phyloP scores from a whole-genome alignment of 352 stramenopile species.

The Pythium apleroticum region DNA sequence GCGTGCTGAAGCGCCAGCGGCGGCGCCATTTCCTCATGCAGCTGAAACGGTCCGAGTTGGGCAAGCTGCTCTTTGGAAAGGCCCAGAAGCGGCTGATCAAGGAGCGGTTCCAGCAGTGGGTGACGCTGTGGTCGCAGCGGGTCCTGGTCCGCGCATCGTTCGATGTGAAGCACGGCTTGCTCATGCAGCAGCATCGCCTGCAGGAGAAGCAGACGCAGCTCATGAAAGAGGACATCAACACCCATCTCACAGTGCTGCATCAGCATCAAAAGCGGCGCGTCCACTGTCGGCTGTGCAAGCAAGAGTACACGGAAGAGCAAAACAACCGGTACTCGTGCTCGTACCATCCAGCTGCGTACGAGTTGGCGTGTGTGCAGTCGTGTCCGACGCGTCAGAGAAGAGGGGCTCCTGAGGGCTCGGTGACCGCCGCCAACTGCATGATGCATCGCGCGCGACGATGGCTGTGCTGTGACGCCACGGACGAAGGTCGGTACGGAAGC shows the following conservation, averaged over 20 bases:
- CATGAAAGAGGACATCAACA: conserved; percentile 17
- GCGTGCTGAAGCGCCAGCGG: conserved; percentile 47
- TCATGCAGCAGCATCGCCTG: conserved; percentile 56
- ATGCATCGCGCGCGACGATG: conserved; percentile 68
- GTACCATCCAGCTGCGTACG: conserved; percentile 65
- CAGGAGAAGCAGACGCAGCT: conserved; percentile 22
- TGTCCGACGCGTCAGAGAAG: conserved; percentile 42
- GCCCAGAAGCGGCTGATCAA: conserved; percentile 38
- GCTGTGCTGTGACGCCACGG: conserved; percentile 74
- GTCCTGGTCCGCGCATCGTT: conserved; percentile 59
- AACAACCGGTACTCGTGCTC: conserved; percentile 64
- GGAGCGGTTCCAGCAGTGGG: conserved; percentile 62
- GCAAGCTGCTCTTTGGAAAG: conserved; percentile 50
- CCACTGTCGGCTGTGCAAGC: conserved; percentile 58
- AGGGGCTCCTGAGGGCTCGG: background rate
- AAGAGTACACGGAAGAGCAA: conserved; percentile 69
- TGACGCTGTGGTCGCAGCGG: conserved; percentile 53
- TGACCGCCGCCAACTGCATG: conserved; percentile 47
- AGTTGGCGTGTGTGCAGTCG: conserved; percentile 59
- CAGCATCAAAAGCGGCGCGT: conserved; percentile 55
- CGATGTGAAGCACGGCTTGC: conserved; percentile 59
- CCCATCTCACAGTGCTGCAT: conserved; percentile 55
- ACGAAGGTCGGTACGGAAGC: conserved; percentile 65
- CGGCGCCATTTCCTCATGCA: conserved; percentile 44
- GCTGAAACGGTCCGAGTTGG: conserved; percentile 46